Base-by-base conservation (phyloP, 148 eudicot species). In the Rhododendron williamsianum region DNA sequence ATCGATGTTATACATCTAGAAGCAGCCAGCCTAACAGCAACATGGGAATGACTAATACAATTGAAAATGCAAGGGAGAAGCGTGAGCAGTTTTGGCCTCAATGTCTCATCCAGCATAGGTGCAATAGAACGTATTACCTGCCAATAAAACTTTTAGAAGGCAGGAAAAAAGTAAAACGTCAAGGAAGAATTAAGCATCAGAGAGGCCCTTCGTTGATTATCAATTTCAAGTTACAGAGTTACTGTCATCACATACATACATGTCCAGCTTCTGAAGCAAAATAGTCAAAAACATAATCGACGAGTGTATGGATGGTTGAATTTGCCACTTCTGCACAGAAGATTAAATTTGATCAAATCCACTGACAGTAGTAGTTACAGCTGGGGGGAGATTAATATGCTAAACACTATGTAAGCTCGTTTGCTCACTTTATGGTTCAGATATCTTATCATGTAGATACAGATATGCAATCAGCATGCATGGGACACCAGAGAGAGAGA, bases 1-100 rank as follows among this genome's bases (percentile, higher is more conserved):
- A 97, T 92, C 60, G 98, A 93, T 76, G 98, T 92, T 86, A 97
- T 91, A 80, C 99, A 97, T 88, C 98, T 93, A 33, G 98, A 95
- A 82, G 98, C 96, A 89, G 98, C 94, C 86, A 97, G 84, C 90
- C 99, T 95, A 72, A 97, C 97, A 87, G 98, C 98, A 89, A 95
- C 92, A 91, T 97, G 98, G 56, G 91, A 83, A 91, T 97, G 98
- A 10, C 98, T 90, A 82, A 97, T 93, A 90, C 98, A 97, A 89
- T 88, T 89, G 89, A 97, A 97, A 85, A 97, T 94, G 89, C 98
- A 94, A 51, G 99, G 99, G 73, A 97, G 94, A 87, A 97, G 97
- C 73, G 95, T 89, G 78, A 97, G 95, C 58, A 97, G 90, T 76
- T 90, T 92, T 73, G 92, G 93, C 84, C 98, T 91, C 80, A 97